Conservation (phyloP, 2,329 filamentous ascomycete species). For the Pseudogymnoascus sp. region DNA sequence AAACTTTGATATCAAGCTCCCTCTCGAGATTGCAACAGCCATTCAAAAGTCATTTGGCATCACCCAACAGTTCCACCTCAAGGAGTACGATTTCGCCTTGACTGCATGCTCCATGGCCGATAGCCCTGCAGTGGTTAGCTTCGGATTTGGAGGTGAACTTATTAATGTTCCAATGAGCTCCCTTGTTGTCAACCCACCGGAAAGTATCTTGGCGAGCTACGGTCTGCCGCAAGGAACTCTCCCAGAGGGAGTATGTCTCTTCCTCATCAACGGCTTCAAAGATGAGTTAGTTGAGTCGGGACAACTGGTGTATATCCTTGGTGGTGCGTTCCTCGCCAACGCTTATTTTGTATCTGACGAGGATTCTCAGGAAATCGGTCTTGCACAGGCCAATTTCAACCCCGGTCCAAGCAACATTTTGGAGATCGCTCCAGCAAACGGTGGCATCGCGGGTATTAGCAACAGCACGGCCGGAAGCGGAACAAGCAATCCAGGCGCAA, state of each 20-base stretch:
- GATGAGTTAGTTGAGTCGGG: background rate
- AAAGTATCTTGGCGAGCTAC: background rate
- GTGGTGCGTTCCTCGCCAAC: slow-evolving; percentile 49
- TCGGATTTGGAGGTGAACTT: slow-evolving; percentile 44
- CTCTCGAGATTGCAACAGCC: slow-evolving; percentile 40
- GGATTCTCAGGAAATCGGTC: slow-evolving; percentile 38
- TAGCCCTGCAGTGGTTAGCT: slow-evolving; percentile 37
- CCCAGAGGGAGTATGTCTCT: background rate
- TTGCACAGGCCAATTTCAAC: slow-evolving; percentile 45
- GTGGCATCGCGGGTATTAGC: background rate
- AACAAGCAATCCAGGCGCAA: background rate
- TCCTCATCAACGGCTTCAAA: background rate
- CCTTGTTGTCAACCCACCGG: slow-evolving; percentile 38
- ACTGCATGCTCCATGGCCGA: slow-evolving; percentile 47
- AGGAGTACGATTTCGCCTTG: slow-evolving; percentile 48
- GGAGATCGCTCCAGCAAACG: background rate
- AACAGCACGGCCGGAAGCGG: background rate
- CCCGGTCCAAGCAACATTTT: slow-evolving; percentile 11
- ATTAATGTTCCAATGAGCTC: slow-evolving; percentile 51
- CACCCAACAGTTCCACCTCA: slow-evolving; percentile 20
- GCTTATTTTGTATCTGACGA: slow-evolving; percentile 50
- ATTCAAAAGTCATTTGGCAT: slow-evolving; percentile 53
- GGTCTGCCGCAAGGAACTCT: background rate
- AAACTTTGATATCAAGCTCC: slow-evolving; percentile 58
- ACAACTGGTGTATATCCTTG: slow-evolving; percentile 27